Evolutionary conservation across 176 grass and related monocot species (phyloP).

Genomic region (Elymus sibiricus): DNA sequence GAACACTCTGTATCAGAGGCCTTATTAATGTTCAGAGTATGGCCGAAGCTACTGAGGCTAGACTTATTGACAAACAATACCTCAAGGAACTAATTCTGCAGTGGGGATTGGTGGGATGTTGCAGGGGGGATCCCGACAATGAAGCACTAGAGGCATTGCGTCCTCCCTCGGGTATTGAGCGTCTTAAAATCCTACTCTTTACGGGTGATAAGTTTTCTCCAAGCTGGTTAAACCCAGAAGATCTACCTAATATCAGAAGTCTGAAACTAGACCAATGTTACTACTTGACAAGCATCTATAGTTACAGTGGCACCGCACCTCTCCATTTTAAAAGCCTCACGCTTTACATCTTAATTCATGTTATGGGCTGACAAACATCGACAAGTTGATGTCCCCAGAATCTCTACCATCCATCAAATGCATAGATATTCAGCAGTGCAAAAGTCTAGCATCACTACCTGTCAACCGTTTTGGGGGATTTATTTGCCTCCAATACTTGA

Average conservation of each 20-base stretch:
- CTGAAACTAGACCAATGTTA: no score
- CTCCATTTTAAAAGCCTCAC: neutral
- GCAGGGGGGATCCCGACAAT: no score
- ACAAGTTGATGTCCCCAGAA: neutral
- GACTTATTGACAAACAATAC: constrained; percentile 30
- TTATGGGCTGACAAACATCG: no score
- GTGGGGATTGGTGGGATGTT: no score
- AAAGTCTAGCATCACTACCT: neutral
- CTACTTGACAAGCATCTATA: neutral
- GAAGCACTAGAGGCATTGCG: no score
- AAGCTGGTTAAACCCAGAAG: constrained; percentile 11
- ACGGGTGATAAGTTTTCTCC: neutral
- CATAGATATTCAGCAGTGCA: neutral
- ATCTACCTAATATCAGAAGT: neutral
- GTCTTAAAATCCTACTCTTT: no score
- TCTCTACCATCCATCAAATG: neutral
- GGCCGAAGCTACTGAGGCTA: constrained; percentile 32
- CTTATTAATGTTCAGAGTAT: neutral
- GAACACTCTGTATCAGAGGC: neutral
- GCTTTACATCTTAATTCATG: no score
- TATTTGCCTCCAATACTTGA: neutral
- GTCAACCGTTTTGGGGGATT: neutral
- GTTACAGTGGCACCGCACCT: neutral
- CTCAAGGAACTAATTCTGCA: constrained; percentile 17
- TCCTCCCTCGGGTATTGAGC: no score